phyloP scores from a whole-genome alignment of 257 asterid species.

The Penstemon barbatus region DNA sequence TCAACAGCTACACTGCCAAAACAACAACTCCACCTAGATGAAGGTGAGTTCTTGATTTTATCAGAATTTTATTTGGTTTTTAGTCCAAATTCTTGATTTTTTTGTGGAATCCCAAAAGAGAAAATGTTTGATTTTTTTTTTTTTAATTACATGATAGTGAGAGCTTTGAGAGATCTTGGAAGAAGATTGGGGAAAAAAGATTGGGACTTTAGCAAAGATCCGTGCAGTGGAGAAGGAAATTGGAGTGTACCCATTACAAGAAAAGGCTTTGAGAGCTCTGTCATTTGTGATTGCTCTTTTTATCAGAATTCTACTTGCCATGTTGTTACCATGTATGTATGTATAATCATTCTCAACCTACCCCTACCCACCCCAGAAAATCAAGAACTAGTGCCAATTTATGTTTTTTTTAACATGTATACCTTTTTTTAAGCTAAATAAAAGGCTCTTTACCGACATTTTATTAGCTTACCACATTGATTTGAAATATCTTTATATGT shows the following conservation, averaged over 20 bases:
- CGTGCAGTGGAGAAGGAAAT: slow-evolving; percentile 71
- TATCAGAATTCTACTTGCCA: slow-evolving; percentile 67
- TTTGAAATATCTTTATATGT: too few relatives aligned
- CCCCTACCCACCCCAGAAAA: not conserved
- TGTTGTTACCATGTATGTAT: slow-evolving; percentile 56
- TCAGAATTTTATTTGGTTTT: not conserved
- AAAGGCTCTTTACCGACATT: too few relatives aligned
- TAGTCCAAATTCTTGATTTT: not conserved
- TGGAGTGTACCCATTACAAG: slow-evolving; percentile 60
- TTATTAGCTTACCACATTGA: too few relatives aligned
- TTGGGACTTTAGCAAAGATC: slow-evolving; percentile 78
- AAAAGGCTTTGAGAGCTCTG: slow-evolving; percentile 69
- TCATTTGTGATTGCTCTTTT: slow-evolving; percentile 69
- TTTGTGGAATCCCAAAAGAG: not conserved
- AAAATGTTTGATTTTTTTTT: not conserved
- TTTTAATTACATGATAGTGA: slow-evolving; percentile 41
- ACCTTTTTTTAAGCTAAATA: too few relatives aligned
- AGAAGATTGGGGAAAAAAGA: slow-evolving; percentile 67
- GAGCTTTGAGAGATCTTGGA: slow-evolving; percentile 60
- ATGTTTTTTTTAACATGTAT: not conserved
- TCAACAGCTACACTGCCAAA: slow-evolving; percentile 42
- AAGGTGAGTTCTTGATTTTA: slow-evolving; percentile 42
- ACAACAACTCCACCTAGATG: slow-evolving; percentile 46
- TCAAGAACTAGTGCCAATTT: too few relatives aligned
- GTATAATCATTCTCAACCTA: not conserved